A percentile compares a stretch with the other conserved stretches of the same genome.
These are phyloP conservation scores for Amphicarpaea edgeworthii DNA, from an alignment of 306 rosid species.

Conservation along the genomic window DNA sequence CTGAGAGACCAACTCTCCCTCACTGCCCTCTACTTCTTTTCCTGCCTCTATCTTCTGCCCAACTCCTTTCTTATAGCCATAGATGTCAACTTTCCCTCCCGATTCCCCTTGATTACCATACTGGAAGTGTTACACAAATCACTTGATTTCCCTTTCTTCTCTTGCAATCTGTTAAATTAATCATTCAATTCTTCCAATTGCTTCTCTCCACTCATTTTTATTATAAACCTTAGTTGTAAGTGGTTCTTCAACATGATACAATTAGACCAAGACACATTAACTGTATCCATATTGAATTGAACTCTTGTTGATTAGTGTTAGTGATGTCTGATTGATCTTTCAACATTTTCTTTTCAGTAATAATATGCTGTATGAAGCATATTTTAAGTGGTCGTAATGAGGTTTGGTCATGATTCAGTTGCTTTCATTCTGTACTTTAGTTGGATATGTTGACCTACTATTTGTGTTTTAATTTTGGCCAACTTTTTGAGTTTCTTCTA, in stretches of 20 bases:
- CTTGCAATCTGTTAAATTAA: too few relatives aligned
- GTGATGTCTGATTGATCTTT: too few relatives aligned
- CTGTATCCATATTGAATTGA: too few relatives aligned
- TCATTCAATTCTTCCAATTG: too few relatives aligned
- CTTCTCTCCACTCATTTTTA: too few relatives aligned
- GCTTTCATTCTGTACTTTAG: conserved; percentile 24
- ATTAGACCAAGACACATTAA: too few relatives aligned
- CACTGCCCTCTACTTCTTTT: not conserved
- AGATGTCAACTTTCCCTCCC: not conserved
- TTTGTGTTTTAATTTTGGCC: conserved; percentile 27
- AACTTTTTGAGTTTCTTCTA: conserved; percentile 30
- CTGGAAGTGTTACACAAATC: not conserved
- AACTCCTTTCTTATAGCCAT: not conserved
- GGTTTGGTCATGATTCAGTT: conserved; percentile 6
- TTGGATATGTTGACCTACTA: conserved; percentile 14
- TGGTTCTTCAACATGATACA: too few relatives aligned
- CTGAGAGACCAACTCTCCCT: not conserved
- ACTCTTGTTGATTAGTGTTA: too few relatives aligned
- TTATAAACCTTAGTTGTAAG: too few relatives aligned
- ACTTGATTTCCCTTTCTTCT: too few relatives aligned
- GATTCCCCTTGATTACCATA: not conserved
- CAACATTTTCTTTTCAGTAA: too few relatives aligned
- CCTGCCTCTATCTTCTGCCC: not conserved
- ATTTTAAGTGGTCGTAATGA: not conserved
- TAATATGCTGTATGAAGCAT: too few relatives aligned